phyloP scores from a whole-genome alignment of 768 basidiomycete genomes.

The Macrolepiota dolichaula region DNA sequence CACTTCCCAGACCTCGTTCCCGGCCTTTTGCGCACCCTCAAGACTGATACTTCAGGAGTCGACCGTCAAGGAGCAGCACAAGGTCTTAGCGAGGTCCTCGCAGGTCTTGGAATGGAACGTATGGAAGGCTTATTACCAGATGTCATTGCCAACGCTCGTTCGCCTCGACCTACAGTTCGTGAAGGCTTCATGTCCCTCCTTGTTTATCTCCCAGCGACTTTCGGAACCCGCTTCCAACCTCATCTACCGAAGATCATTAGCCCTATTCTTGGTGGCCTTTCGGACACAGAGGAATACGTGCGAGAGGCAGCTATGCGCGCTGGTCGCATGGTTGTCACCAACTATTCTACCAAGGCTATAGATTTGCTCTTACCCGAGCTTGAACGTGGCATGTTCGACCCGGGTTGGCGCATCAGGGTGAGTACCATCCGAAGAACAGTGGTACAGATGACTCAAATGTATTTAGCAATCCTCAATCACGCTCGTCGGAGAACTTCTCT shows the following conservation, averaged over 20 bases:
- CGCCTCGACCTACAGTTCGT: slow-evolving; percentile 84
- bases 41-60: slow-evolving; percentile 91
- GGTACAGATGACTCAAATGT: not conserved
- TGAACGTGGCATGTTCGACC: slow-evolving; percentile 92
- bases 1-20: slow-evolving; percentile 96
- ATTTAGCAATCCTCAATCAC: slow-evolving; percentile 90
- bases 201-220: slow-evolving; percentile 93
- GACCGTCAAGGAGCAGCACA: slow-evolving; percentile 98
- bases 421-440: slow-evolving; percentile 21
- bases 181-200: slow-evolving; percentile 99
- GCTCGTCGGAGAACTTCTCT: slow-evolving; percentile 91
- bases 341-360: slow-evolving; percentile 89
- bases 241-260: slow-evolving; percentile 93
- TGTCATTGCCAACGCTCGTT: slow-evolving; percentile 88
- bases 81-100: slow-evolving; percentile 91
- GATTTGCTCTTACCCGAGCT: slow-evolving; percentile 93
- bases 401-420: slow-evolving; percentile 93
- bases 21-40: slow-evolving; percentile 81
- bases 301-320: slow-evolving; percentile 97
- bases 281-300: slow-evolving; percentile 93
- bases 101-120: slow-evolving; percentile 96
- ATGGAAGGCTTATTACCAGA: slow-evolving; percentile 92
- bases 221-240: slow-evolving; percentile 94
- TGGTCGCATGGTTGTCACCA: slow-evolving; percentile 96
- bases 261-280: slow-evolving; percentile 87